phyloP scores from a whole-genome alignment of 2,329 filamentous ascomycete genomes.

The Colletotrichum filicis region DNA sequence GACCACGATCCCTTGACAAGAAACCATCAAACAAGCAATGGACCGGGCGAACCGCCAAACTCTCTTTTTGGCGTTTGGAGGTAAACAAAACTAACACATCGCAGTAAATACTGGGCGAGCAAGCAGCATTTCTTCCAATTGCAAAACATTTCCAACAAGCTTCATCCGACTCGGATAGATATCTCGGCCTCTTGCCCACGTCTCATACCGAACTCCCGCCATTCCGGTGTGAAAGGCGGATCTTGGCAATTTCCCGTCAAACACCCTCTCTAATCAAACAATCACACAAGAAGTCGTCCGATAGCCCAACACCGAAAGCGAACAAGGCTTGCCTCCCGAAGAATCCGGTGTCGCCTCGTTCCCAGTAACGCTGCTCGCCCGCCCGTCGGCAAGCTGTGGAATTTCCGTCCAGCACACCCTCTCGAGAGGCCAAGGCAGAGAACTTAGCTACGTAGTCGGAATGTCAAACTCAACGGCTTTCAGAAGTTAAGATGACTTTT shows the following conservation, averaged over 20 bases:
- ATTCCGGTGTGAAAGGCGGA: not conserved
- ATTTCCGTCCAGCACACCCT: not conserved
- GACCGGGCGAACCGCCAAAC: not conserved
- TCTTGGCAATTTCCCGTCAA: not conserved
- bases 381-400: not conserved
- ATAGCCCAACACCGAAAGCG: not conserved
- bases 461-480: not conserved
- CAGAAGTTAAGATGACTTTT: not conserved
- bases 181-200: not conserved
- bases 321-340: not conserved
- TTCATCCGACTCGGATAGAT: not conserved
- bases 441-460: not conserved
- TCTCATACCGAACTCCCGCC: slow-evolving; percentile 1
- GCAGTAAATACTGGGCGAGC: too few relatives aligned
- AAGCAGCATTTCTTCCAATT: not conserved
- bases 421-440: not conserved
- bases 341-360: not conserved
- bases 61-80: not conserved
- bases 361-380: not conserved
- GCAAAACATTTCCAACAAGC: not conserved
- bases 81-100: not conserved
- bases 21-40: not conserved
- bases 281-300: not conserved
- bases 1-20: not conserved
- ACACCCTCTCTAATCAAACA: not conserved